Evolutionary conservation across 257 asterid species (phyloP).

Genomic region (Ligustrum vulgare): DNA sequence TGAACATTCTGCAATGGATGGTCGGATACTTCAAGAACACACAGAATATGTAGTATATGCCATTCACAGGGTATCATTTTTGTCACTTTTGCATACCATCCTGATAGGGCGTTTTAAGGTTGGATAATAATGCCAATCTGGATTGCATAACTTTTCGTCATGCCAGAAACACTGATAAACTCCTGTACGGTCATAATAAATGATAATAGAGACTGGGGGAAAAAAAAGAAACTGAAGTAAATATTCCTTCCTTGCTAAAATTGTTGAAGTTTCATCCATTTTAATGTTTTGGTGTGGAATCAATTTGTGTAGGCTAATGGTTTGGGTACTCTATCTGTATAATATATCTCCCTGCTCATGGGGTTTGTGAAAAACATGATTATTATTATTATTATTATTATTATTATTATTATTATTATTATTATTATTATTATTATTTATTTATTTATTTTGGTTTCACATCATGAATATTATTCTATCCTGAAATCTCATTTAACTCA

Average conservation of each 20-base stretch:
- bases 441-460: neutral
- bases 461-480: neutral
- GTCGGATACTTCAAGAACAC: constrained; percentile 94
- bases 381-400: too few species aligned
- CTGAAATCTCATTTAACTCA: constrained; percentile 10
- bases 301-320: constrained; percentile 21
- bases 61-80: constrained; percentile 86
- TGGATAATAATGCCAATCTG: constrained; percentile 24
- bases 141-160: neutral
- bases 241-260: constrained; percentile 2
- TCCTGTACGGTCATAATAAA: constrained; percentile 15
- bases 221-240: neutral
- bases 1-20: constrained; percentile 99
- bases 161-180: neutral
- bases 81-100: constrained; percentile 34
- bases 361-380: constrained; percentile 9
- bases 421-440: too few species aligned
- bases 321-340: constrained; percentile 14
- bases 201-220: constrained; percentile 2
- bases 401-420: too few species aligned
- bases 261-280: neutral
- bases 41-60: constrained; percentile 94
- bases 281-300: neutral
- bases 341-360: constrained; percentile 1
- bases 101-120: constrained; percentile 21